Percentiles rank a stretch among this genome's conserved stretches.
phyloP scores from a whole-genome alignment of 108 stramenopile species.

The Craspedostauros australis region DNA sequence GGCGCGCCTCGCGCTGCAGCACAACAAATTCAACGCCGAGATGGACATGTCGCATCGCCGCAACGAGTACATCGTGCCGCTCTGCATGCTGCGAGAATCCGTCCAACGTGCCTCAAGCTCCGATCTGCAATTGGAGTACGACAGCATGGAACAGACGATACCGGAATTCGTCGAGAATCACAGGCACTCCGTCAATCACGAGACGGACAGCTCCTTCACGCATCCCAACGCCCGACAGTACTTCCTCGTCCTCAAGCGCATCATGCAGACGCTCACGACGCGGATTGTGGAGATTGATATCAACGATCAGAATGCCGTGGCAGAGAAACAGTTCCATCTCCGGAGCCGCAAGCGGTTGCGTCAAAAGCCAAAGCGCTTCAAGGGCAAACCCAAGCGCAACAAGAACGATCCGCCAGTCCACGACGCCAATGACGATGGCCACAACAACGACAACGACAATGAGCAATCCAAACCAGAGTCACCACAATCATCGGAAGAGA shows the following conservation, averaged over 20 bases:
- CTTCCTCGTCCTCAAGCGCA: constrained; percentile 48
- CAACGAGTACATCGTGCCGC: constrained; percentile 66
- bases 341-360: constrained; percentile 33
- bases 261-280: constrained; percentile 58
- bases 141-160: constrained; percentile 5
- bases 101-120: not conserved
- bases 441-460: constrained; percentile 6
- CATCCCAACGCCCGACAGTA: constrained; percentile 32
- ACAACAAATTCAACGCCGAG: constrained; percentile 73
- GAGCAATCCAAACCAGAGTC: constrained; percentile 2
- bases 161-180: constrained; percentile 19
- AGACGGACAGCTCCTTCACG: not conserved
- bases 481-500: not conserved
- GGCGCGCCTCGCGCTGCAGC: constrained; percentile 48
- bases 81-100: constrained; percentile 41
- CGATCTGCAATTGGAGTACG: not conserved
- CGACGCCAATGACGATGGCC: constrained; percentile 3
- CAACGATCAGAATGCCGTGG: constrained; percentile 33
- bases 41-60: constrained; percentile 62
- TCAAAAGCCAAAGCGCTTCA: constrained; percentile 1
- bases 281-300: constrained; percentile 45
- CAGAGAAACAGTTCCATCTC: constrained; percentile 45
- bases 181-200: constrained; percentile 8
- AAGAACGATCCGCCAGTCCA: not conserved
- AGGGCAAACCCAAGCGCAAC: not conserved